Evolutionary conservation across 2,329 filamentous ascomycete species (phyloP).

Genomic region (Aspergillus arachidicola): DNA sequence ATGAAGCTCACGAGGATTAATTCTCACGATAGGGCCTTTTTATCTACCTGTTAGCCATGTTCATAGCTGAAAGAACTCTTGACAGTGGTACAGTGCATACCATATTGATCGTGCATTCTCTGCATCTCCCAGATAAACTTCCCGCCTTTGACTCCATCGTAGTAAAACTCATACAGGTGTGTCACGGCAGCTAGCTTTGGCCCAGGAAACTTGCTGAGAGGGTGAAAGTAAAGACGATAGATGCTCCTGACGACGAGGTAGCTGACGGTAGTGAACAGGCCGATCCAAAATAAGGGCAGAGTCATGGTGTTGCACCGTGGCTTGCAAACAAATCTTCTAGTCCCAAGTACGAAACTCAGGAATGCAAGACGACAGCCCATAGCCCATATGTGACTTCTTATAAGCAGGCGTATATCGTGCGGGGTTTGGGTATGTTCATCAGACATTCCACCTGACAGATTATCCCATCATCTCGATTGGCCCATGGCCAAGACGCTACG

Average conservation of each 20-base stretch:
- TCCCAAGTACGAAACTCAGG: too few species aligned
- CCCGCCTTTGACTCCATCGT: conserved; percentile 27
- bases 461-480: too few species aligned
- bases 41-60: too few species aligned
- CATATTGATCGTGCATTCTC: conserved; percentile 30
- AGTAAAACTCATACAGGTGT: conserved; percentile 31
- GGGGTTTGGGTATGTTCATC: too few species aligned
- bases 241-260: not conserved
- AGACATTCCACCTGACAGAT: too few species aligned
- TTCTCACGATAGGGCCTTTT: conserved; percentile 40
- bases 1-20: conserved; percentile 41
- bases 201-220: conserved; percentile 34
- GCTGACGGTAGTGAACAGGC: not conserved
- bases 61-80: too few species aligned
- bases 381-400: too few species aligned
- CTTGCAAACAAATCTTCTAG: too few species aligned
- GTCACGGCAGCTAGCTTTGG: conserved; percentile 35
- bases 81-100: conserved; percentile 8
- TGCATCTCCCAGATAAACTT: conserved; percentile 28
- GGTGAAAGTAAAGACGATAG: conserved; percentile 24
- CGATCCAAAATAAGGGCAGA: not conserved
- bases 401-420: too few species aligned
- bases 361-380: too few species aligned
- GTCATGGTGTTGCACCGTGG: not conserved
- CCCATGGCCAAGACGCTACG: too few species aligned